Conservation (phyloP, 805 yeast genomes). For the Cyberlindnera mrakii region DNA sequence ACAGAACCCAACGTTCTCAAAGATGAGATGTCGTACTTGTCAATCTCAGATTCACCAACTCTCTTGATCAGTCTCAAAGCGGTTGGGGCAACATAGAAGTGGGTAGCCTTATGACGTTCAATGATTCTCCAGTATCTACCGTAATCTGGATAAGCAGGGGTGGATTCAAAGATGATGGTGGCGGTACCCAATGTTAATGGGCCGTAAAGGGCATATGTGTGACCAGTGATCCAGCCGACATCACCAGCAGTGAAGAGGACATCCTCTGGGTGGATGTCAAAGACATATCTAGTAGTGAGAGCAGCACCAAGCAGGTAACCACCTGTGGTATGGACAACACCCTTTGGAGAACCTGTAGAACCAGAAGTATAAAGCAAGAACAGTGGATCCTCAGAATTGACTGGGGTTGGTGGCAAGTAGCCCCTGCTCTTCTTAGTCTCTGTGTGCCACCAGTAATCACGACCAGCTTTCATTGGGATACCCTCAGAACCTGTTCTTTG, state of each 20-base stretch:
- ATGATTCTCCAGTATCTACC: conserved; percentile 97
- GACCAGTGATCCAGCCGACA: conserved; percentile 99
- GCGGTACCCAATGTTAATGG: conserved; percentile 87
- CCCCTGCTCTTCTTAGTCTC: conserved; percentile 75
- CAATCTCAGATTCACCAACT: conserved; percentile 83
- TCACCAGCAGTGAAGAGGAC: conserved; percentile 95
- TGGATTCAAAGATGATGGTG: conserved; percentile 91
- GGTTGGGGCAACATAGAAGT: conserved; percentile 97
- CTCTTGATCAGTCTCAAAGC: conserved; percentile 86
- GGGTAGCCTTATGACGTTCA: conserved; percentile 86
- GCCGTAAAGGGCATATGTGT: conserved; percentile 91
- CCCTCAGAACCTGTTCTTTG: conserved; percentile 77
- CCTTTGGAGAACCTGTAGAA: conserved; percentile 97
- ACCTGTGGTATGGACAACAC: conserved; percentile 92
- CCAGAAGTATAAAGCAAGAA: conserved; percentile 96
- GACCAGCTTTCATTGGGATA: conserved; percentile 66
- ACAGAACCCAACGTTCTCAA: conserved; percentile 93
- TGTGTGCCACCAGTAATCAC: conserved; percentile 97
- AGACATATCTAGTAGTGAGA: conserved; percentile 85
- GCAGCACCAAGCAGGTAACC: conserved; percentile 93
- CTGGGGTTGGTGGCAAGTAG: conserved; percentile 83
- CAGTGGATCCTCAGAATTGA: conserved; percentile 88
- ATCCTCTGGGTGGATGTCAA: conserved; percentile 87
- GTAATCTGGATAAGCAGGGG: conserved; percentile 94
- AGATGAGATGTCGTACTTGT: conserved; percentile 75